phyloP scores from a whole-genome alignment of 768 basidiomycete genomes.

The Phaeolepiota aurea region DNA sequence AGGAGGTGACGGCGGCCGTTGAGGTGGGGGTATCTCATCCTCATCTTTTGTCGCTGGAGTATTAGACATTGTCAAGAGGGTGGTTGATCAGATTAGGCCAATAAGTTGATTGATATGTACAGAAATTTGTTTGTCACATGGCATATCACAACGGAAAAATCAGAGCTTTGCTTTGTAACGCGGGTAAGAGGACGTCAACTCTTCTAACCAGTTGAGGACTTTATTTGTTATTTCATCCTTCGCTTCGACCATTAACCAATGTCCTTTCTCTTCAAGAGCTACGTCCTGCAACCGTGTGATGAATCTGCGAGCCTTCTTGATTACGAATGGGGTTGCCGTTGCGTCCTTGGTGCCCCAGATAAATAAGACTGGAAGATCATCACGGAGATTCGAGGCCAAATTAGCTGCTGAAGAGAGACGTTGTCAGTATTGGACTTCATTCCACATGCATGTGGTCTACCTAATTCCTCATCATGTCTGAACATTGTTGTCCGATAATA shows the following conservation, averaged over 20 bases:
- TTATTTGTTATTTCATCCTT: conserved; percentile 43
- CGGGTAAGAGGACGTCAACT: conserved; percentile 16
- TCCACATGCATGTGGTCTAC: conserved; percentile 14
- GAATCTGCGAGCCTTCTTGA: conserved; percentile 39
- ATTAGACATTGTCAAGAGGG: too few relatives aligned
- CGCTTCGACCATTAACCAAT: conserved; percentile 66
- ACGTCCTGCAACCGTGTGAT: conserved; percentile 42
- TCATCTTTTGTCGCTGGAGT: conserved; percentile 34
- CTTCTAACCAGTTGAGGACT: conserved; percentile 38
- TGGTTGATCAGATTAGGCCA: too few relatives aligned
- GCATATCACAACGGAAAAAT: too few relatives aligned
- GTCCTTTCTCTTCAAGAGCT: conserved; percentile 46
- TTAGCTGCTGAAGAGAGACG: conserved; percentile 24
- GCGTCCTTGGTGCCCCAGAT: conserved; percentile 51
- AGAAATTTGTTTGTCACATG: too few relatives aligned
- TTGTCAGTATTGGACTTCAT: conserved; percentile 2
- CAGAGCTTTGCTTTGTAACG: conserved; percentile 4
- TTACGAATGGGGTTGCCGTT: conserved; percentile 31
- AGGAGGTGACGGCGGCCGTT: conserved; percentile 67
- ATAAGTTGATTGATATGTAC: too few relatives aligned
- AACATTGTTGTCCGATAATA: conserved; percentile 60
- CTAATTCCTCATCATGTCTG: conserved; percentile 61
- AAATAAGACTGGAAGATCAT: conserved; percentile 50
- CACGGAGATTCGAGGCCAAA: conserved; percentile 32
- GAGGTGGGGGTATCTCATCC: conserved; percentile 48